Base-by-base conservation (phyloP, 345 rosid species). In the Corchorus olitorius region DNA sequence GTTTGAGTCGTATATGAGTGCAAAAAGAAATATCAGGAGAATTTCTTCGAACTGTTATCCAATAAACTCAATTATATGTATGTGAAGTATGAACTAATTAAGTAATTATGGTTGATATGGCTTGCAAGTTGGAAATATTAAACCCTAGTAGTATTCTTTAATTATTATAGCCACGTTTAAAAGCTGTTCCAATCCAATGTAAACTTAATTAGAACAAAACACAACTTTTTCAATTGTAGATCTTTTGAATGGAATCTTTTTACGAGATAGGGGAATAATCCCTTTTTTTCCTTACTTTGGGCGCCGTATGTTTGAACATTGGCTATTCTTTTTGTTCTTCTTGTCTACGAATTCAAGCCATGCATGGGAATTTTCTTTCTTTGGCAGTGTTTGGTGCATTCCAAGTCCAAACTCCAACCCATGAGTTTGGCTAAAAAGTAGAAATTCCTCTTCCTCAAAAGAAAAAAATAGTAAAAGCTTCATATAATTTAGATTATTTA, bases 341-440 rank as follows among this genome's bases (percentile, higher is more conserved):
- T 62, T 15, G 3, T 33, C 2, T 34, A 6, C 0, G 4, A 45
- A 49, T 49, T 69, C 73, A 69, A 69, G 58, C 9, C 12, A 67
- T 6, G 41, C 72, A 27, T 7, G 72, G 39, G 58, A 48, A 48
- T 27, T 68, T 22, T 39, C 43, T 39, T 6, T 41, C 6, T 35
- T 20, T 6, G n/a, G 37, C 55, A 45, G 11, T 66, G 54, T 13
- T 48, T 6, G 37, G 14, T 67, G 15, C 22, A 49, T 33, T 68
- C 72, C 56, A 68, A 68, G 19, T 68, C 72, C 39, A 67, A 67
- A 15, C 39, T 68, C 72, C 39, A 67, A 67, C 33, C 39, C 56
- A 22, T 14, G 72, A 22, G 34, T 46, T 68, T 48, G 19, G 58
- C 58, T 49, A 27, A 49, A 46, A 5, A 48, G 8, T 1, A 17